Evolutionary conservation across 257 asterid species (phyloP).

Genomic region (Gentiana straminea): DNA sequence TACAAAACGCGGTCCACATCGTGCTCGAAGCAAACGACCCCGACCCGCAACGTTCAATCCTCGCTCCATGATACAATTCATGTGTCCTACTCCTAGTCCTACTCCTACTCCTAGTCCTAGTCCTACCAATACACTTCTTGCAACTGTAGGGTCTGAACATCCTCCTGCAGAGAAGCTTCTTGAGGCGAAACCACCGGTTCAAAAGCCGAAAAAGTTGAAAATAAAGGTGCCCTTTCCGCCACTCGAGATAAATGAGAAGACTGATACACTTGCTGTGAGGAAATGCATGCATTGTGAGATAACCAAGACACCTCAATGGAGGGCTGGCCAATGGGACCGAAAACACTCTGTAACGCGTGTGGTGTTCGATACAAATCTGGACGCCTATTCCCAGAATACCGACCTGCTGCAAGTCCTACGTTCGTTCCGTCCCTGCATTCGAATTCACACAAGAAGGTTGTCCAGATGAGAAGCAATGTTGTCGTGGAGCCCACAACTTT

Average conservation of each 20-base stretch:
- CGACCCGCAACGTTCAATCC: slow-evolving; percentile 64
- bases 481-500: slow-evolving; percentile 5
- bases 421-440: slow-evolving; percentile 44
- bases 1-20: slow-evolving; percentile 51
- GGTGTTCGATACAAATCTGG: slow-evolving; percentile 56
- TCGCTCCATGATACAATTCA: slow-evolving; percentile 36
- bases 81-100: slow-evolving; percentile 29
- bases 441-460: slow-evolving; percentile 53
- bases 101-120: slow-evolving; percentile 19
- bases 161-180: slow-evolving; percentile 22
- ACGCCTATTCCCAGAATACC: slow-evolving; percentile 44
- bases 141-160: slow-evolving; percentile 24
- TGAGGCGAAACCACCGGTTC: slow-evolving; percentile 20
- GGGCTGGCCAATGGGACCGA: slow-evolving; percentile 60
- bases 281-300: slow-evolving; percentile 55
- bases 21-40: slow-evolving; percentile 89
- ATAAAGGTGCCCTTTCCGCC: slow-evolving; percentile 15
- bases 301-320: slow-evolving; percentile 59
- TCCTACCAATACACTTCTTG: no score
- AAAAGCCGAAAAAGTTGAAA: slow-evolving; percentile 49
- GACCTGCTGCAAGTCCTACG: slow-evolving; percentile 58
- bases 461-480: slow-evolving; percentile 36
- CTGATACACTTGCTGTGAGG: slow-evolving; percentile 28
- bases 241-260: slow-evolving; percentile 13
- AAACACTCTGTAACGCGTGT: slow-evolving; percentile 54